Conservation (phyloP, 164 flowering plant species). For the Vitis amurensis region DNA sequence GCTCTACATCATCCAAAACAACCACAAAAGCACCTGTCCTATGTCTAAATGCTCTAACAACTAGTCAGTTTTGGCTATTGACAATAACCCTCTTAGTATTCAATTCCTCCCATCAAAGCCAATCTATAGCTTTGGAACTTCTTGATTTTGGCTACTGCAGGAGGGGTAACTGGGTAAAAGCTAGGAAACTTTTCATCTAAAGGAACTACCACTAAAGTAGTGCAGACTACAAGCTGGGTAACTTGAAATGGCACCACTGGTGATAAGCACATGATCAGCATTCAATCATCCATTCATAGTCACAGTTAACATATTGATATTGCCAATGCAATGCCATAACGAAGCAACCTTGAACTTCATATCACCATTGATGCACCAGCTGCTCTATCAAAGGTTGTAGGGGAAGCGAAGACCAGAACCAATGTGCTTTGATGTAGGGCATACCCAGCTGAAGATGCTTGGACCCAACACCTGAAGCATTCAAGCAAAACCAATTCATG, state of each 20-base stretch:
- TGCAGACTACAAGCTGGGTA: not conserved
- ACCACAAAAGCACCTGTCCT: not conserved
- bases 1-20: not conserved
- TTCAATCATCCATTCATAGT: not conserved
- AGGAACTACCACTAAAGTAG: not conserved
- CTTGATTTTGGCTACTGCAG: no score
- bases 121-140: not conserved
- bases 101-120: not conserved
- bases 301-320: not conserved
- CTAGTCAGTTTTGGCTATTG: conserved; percentile 1
- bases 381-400: conserved; percentile 48
- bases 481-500: not conserved
- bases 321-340: not conserved
- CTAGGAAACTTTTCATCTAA: no score
- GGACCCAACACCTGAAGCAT: conserved; percentile 79
- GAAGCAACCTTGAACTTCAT: conserved; percentile 13
- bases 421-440: conserved; percentile 69
- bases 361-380: conserved; percentile 16
- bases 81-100: not conserved
- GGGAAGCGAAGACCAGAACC: conserved; percentile 80
- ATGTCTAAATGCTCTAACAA: not conserved
- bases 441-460: conserved; percentile 66
- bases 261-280: not conserved
- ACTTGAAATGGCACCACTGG: not conserved
- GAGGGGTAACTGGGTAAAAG: no score